These are phyloP conservation scores for Brettanomyces sp. DNA, from an alignment of 805 yeast genomes.

Conservation along the genomic window DNA sequence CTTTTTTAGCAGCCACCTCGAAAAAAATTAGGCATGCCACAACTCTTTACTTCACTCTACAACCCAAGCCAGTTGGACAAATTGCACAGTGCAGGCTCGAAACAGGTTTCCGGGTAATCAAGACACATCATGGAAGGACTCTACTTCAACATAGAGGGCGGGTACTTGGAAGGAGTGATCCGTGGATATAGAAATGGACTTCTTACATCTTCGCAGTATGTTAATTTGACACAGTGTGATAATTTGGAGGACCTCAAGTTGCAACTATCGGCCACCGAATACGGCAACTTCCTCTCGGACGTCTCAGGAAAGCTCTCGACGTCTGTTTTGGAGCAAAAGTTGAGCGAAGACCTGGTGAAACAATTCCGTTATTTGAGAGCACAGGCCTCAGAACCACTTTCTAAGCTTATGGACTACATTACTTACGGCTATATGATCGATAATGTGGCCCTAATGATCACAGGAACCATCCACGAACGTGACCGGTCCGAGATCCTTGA, in stretches of 20 bases:
- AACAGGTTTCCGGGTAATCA: not conserved
- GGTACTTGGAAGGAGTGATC: slow-evolving; percentile 89
- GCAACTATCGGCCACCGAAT: slow-evolving; percentile 92
- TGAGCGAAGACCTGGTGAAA: slow-evolving; percentile 62
- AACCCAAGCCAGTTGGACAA: no score
- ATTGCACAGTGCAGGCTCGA: no score
- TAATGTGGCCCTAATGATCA: slow-evolving; percentile 89
- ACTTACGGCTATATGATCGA: slow-evolving; percentile 98
- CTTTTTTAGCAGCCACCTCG: no score
- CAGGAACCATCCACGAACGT: slow-evolving; percentile 94
- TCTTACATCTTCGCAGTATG: slow-evolving; percentile 67
- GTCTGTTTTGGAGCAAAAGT: slow-evolving; percentile 71
- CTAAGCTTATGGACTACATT: slow-evolving; percentile 82
- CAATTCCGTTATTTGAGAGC: slow-evolving; percentile 81
- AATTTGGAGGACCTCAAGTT: slow-evolving; percentile 86
- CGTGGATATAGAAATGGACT: slow-evolving; percentile 90
- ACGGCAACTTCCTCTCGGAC: slow-evolving; percentile 81
- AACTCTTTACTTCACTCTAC: no score
- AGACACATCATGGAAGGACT: slow-evolving; percentile 74
- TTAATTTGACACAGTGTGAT: slow-evolving; percentile 93
- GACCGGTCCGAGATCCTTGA: slow-evolving; percentile 80
- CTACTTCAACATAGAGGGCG: slow-evolving; percentile 80
- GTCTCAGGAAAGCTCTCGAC: slow-evolving; percentile 81
- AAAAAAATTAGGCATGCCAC: no score
- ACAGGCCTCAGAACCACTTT: slow-evolving; percentile 73